Evolutionary conservation across 768 basidiomycete species (phyloP).

Genomic region (Termitomyces sp.): DNA sequence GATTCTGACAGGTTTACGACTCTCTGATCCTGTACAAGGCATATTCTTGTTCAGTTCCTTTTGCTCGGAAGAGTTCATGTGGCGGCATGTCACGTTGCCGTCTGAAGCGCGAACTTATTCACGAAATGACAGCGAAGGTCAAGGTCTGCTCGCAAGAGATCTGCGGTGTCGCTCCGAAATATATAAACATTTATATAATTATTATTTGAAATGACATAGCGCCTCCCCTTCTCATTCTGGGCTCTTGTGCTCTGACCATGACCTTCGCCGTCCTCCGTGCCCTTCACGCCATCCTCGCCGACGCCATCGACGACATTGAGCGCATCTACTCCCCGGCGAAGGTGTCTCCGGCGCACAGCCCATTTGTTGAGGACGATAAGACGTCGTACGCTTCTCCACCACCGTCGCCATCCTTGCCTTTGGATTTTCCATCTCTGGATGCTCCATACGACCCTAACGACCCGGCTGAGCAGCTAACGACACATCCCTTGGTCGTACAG

Average conservation of each 20-base stretch:
- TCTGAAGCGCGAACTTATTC: conserved; percentile 7
- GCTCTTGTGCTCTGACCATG: conserved; percentile 25
- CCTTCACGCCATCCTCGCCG: conserved; percentile 60
- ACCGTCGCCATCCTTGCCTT: conserved; percentile 22
- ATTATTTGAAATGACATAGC: conserved; percentile 12
- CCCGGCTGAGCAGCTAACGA: conserved; percentile 47
- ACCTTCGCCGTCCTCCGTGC: conserved; percentile 62
- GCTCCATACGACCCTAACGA: conserved; percentile 39
- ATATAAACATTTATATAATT: conserved; percentile 6
- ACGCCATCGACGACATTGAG: conserved; percentile 67
- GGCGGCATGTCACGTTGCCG: conserved; percentile 1
- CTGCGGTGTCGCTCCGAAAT: conserved; percentile 12
- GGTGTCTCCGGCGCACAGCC: conserved; percentile 5
- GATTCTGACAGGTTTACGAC: conserved; percentile 12
- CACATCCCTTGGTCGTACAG: conserved; percentile 53
- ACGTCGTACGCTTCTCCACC: conserved; percentile 26
- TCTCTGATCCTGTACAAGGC: conserved; percentile 1
- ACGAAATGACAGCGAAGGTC: conserved; percentile 16
- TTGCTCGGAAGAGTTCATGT: background rate
- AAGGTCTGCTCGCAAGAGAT: conserved; percentile 4
- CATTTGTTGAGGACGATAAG: background rate
- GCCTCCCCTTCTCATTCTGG: background rate
- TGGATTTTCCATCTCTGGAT: conserved; percentile 60
- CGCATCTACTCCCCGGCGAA: conserved; percentile 39
- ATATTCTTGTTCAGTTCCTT: background rate